Percentiles rank a stretch among this genome's conserved stretches.
phyloP scores from a whole-genome alignment of 2,329 filamentous ascomycete genomes.

The Trichoderma arundinaceum region DNA sequence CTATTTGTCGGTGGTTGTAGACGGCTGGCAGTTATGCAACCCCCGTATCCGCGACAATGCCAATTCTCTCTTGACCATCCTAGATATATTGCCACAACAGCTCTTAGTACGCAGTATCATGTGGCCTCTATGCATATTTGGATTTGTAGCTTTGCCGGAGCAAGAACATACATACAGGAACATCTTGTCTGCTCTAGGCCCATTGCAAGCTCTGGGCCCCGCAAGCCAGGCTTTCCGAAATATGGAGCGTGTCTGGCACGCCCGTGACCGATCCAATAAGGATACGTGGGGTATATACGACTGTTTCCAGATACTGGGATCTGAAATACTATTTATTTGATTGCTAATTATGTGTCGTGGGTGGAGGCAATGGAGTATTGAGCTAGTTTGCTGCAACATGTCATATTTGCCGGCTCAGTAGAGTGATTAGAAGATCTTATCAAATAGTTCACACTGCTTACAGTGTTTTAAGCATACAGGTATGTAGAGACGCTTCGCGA shows the following conservation, averaged over 20 bases:
- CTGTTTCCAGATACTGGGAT: background rate
- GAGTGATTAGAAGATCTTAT: no score
- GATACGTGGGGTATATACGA: background rate
- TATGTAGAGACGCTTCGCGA: background rate
- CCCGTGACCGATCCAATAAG: background rate
- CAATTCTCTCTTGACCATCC: background rate
- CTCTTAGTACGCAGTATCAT: conserved; percentile 15
- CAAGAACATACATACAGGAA: background rate
- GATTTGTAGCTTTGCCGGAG: conserved; percentile 10
- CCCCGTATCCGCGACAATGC: background rate
- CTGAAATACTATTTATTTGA: background rate
- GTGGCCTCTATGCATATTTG: conserved; percentile 12
- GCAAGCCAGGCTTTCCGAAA: background rate
- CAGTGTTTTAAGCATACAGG: background rate
- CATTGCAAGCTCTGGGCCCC: conserved; percentile 18
- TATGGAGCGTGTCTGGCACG: conserved; percentile 8
- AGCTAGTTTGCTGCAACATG: no score
- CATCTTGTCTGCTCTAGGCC: background rate
- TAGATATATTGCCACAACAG: background rate
- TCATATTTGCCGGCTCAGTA: no score
- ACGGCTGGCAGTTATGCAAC: conserved; percentile 3
- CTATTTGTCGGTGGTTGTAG: conserved; percentile 1
- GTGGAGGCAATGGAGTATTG: no score
- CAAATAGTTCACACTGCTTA: background rate
- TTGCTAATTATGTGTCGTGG: background rate